phyloP scores from a whole-genome alignment of 1,284 basidiomycete genomes.

The Cryptococcus sp. region DNA sequence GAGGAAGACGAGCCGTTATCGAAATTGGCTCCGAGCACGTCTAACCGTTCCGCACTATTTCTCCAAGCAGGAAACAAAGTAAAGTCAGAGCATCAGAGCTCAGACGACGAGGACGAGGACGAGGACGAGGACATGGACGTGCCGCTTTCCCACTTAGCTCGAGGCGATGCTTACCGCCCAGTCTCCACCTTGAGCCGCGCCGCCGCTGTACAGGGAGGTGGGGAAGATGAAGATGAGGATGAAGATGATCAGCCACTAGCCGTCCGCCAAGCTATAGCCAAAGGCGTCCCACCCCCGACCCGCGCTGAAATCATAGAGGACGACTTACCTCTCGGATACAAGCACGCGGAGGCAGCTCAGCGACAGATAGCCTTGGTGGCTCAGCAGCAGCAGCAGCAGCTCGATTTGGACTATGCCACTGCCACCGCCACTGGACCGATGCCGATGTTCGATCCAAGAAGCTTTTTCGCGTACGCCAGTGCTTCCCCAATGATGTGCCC shows the following conservation, averaged over 20 bases:
- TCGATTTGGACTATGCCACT: neutral
- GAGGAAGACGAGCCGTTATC: conserved; percentile 17
- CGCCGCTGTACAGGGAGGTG: too few relatives aligned
- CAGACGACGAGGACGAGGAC: too few relatives aligned
- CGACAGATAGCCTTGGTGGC: conserved; percentile 11
- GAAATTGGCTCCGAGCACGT: conserved; percentile 2
- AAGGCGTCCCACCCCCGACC: conserved; percentile 18
- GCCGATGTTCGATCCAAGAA: neutral
- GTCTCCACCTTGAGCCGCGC: neutral
- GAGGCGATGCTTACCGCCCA: neutral
- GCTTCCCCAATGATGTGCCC: neutral
- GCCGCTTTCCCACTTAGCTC: neutral
- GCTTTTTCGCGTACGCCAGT: neutral
- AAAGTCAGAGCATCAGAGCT: neutral
- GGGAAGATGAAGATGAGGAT: conserved; percentile 12
- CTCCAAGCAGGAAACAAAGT: neutral
- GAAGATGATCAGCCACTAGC: conserved; percentile 22
- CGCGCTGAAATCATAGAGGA: conserved; percentile 38
- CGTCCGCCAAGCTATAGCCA: conserved; percentile 14
- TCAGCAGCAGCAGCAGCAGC: neutral
- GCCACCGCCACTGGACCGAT: neutral
- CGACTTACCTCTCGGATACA: conserved; percentile 45
- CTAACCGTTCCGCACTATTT: neutral
- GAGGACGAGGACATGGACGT: neutral
- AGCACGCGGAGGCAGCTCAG: conserved; percentile 35